phyloP scores from a whole-genome alignment of 345 rosid species.

The Salix koriyanagi region DNA sequence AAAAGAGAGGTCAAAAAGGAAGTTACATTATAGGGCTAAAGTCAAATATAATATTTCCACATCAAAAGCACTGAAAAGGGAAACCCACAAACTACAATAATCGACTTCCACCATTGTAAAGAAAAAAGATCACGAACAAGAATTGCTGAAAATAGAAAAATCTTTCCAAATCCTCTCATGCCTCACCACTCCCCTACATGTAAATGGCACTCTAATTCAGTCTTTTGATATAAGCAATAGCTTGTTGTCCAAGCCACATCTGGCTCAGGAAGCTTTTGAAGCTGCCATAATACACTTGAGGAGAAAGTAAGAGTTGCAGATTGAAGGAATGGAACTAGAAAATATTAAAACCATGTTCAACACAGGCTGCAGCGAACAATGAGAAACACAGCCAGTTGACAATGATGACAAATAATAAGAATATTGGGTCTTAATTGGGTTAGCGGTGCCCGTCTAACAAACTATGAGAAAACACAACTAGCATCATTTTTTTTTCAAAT shows the following conservation, averaged over 20 bases:
- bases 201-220: background rate
- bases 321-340: too few species aligned
- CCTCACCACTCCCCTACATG: background rate
- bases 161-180: background rate
- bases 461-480: too few species aligned
- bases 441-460: too few species aligned
- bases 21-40: background rate
- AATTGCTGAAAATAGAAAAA: background rate
- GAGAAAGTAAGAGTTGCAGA: background rate
- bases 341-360: too few species aligned
- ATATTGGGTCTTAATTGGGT: too few species aligned
- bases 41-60: background rate
- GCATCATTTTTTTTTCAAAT: too few species aligned
- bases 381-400: too few species aligned
- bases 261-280: background rate
- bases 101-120: background rate
- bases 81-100: background rate
- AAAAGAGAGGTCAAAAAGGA: background rate
- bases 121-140: background rate
- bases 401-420: background rate
- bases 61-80: background rate
- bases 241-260: background rate
- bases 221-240: background rate
- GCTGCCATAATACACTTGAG: too few species aligned
- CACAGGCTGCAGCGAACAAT: too few species aligned